Evolutionary conservation across 2,329 filamentous ascomycete species (phyloP), one percentile per base, ranked within the genome.

Genomic region (Fusarium azukiicola): DNA sequence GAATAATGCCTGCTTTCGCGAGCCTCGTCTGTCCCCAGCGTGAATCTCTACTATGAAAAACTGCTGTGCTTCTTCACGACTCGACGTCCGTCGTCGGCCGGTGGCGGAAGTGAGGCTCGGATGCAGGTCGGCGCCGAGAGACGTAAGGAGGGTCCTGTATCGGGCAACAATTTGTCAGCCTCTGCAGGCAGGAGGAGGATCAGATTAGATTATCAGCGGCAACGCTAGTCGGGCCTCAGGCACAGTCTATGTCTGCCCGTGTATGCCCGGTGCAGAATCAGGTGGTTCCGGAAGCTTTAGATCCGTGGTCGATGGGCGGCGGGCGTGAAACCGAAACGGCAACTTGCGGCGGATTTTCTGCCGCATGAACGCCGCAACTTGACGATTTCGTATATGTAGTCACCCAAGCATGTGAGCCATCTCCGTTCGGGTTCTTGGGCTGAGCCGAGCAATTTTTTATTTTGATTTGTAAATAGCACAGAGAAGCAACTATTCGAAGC

Each of bases 161-260:
- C 40, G 67, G 42, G 50, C 23, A 38, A 73, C 46, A 32, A 81
- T 82, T 82, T 82, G 78, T 80, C 80, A 83, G 66, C 42, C n/a
- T 56, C 27, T 54, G 44, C 73, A 61, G 56, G 21, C 36, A 58
- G 54, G 38, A 32, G 27, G 19, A 69, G 72, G 69, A 83, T 82
- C 79, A 77, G 79, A 80, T 83, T 74, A 80, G 78, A 82, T 79
- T 79, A 70, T 74, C 71, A 64, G 58, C 49, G 42, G 32, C 70
- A 17, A 40, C 47, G 54, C 69, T 71, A 38, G 40, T 46, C 44
- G 19, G 27, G 32, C 42, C 32, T 36, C 38, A 44, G 40, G 38
- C 32, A 61, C 32, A 50, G 69, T 46, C 63, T 49, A 44, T 27
- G 40, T 42, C 58, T 47, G 27, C 16, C 75, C 47, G 42, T 52